Base-by-base conservation (phyloP, 805 yeast species). In the Yarrowia phangngaensis region DNA sequence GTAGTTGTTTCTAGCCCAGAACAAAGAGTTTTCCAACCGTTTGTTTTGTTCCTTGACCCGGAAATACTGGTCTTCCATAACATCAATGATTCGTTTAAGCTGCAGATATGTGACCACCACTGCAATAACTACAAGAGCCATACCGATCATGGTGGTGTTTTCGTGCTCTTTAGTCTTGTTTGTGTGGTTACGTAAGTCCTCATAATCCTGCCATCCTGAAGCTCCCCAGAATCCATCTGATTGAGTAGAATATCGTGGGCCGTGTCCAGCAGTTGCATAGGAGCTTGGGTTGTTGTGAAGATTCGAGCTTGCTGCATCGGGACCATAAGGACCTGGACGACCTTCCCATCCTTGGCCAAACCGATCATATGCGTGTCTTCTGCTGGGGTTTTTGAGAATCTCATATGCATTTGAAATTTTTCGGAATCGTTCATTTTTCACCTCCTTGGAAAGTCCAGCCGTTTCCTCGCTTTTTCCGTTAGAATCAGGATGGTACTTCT, bases 341-440 rank as follows among this genome's bases (percentile, higher is more conserved):
- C 20, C 48, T 8, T 41, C 48, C 48, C 48, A 41, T 8, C 48
- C 48, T 29, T 41, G 48, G 9, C 48, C 48, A 29, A 41, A 41
- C 14, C 48, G 11, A 9, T 41, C 48, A 8, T 41, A 41, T 4
- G 48, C 48, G 16, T 29, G 35, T 20, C 48, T 16, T 41, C 48
- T 41, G 17, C 34, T 23, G 29, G 48, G 35, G 35, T 41, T 30
- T 20, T 41, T 41, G 29, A 41, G 35, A 15, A 41, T 41, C 29
- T 41, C 48, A 17, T 41, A 41, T n/a, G 48, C 48, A 15, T 30
- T 29, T 4, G 48, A 41, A 17, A 41, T 30, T 13, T 20, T 41
- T 11, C 29, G 4, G 35, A 29, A 41, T 13, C 48, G 48, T 1
- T 26, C 35, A 12, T 41, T 35, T 13, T 41, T 41, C 22, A 22